Evolutionary conservation across 2,329 filamentous ascomycete genomes (phyloP), one percentile per base, ranked within the genome.

Genomic region (Coniochaeta hoffmannii): DNA sequence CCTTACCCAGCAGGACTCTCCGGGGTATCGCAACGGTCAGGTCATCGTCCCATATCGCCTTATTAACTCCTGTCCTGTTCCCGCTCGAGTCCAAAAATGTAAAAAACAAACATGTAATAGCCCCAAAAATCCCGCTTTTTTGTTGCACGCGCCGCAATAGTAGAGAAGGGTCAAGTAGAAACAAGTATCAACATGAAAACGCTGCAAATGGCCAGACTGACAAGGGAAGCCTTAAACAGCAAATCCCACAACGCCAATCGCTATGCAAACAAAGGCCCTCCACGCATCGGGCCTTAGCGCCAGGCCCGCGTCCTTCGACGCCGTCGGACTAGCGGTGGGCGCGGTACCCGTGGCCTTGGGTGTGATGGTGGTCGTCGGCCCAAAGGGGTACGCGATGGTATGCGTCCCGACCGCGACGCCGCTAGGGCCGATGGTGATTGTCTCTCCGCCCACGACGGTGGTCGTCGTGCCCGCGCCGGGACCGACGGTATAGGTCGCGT

Each of bases 401-500:
- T 78, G 67, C 0, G 75, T 75, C 17, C 71, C 71, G 41, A 80
- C 68, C 5, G 67, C 66, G 7, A 83, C 68, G n/a, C 80, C 81
- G 2, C 63, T 64, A 0, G 80, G 73, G 1, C 74, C 78, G 41
- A 82, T 74, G 0, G 73, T 79, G 28, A 85, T 67, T 0, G 72
- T 79, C 63, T 82, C 71, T 1, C 76, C 76, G 6, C 72, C 76
- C 4, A 81, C 67, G 0, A 76, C 68, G 1, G 74, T 76, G 0
- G 75, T 81, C 1, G 68, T 75, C 11, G 67, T 73, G 11, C 64
- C 64, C n/a, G 64, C 65, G 11, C 70, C 71, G 0, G 76, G 70
- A 0, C 79, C 79, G 51, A 84, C 66, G 1, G 75, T 78, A 60
- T 80, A 82, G 0, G 76, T 81, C 2, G 68, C 68, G 32, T 75